Conservation (phyloP, 352 stramenopile genomes). For the Phytophthora nicotianae region DNA sequence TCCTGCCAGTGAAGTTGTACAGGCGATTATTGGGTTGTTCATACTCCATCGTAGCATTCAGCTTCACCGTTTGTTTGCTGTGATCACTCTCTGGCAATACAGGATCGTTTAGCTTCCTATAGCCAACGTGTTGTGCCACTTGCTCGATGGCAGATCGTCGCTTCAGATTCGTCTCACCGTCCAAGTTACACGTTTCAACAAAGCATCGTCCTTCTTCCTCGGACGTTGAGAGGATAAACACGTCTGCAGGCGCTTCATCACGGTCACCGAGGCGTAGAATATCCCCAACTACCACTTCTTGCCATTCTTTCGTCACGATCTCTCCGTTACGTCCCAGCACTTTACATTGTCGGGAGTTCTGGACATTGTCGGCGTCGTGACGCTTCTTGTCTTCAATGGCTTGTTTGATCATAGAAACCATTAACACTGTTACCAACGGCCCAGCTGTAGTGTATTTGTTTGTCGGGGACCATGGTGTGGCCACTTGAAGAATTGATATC, state of each 20-base stretch:
- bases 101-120: conserved; percentile 62
- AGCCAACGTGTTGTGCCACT: conserved; percentile 61
- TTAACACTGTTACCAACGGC: conserved; percentile 71
- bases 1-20: conserved; percentile 72
- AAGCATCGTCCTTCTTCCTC: conserved; percentile 87
- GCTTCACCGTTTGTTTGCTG: conserved; percentile 44
- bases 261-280: conserved; percentile 56
- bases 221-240: conserved; percentile 73
- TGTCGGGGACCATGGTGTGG: conserved; percentile 68
- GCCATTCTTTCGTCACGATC: conserved; percentile 66
- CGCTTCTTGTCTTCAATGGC: conserved; percentile 80
- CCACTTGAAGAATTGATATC: conserved; percentile 92
- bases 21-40: conserved; percentile 82
- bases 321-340: conserved; percentile 47
- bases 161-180: conserved; percentile 96
- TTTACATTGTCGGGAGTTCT: conserved; percentile 65
- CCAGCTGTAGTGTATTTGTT: conserved; percentile 82
- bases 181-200: conserved; percentile 94
- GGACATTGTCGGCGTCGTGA: conserved; percentile 64
- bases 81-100: conserved; percentile 41
- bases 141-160: conserved; percentile 57
- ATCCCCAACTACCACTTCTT: conserved; percentile 77
- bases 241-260: conserved; percentile 68
- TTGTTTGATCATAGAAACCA: conserved; percentile 85
- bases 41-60: conserved; percentile 58